Evolutionary conservation across 768 basidiomycete species (phyloP).

Genomic region (Coprinopsis strossmayeri): DNA sequence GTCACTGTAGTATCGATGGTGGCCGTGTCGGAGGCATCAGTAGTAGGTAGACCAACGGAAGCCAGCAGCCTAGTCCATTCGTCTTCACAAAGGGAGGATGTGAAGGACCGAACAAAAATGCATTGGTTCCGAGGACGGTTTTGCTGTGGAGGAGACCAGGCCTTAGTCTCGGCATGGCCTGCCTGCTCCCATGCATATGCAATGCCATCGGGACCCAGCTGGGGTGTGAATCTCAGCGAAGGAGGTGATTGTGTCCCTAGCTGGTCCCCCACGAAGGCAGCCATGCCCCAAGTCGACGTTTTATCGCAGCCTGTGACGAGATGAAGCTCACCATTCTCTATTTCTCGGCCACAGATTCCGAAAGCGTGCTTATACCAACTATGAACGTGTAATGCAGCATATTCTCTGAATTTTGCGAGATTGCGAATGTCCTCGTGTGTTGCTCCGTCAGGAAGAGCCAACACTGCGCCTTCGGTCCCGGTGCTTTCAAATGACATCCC

Average conservation of each 20-base stretch:
- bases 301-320: slow-evolving; percentile 25
- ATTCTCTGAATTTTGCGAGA: slow-evolving; percentile 17
- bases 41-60: not conserved
- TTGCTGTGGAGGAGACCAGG: not conserved
- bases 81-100: slow-evolving; percentile 4
- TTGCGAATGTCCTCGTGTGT: slow-evolving; percentile 20
- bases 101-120: slow-evolving; percentile 7
- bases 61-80: slow-evolving; percentile 6
- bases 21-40: not conserved
- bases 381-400: slow-evolving; percentile 19
- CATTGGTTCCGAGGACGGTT: slow-evolving; percentile 5
- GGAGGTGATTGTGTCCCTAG: not conserved
- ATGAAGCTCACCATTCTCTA: slow-evolving; percentile 23
- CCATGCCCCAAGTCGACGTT: slow-evolving; percentile 22
- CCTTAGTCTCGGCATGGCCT: slow-evolving; percentile 4
- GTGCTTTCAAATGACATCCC: slow-evolving; percentile 13
- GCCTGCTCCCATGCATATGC: slow-evolving; percentile 2
- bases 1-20: slow-evolving; percentile 3
- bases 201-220: not conserved
- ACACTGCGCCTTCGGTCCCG: slow-evolving; percentile 22
- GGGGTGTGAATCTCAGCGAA: not conserved
- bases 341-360: slow-evolving; percentile 16
- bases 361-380: slow-evolving; percentile 26
- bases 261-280: slow-evolving; percentile 10
- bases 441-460: slow-evolving; percentile 28